These are phyloP conservation scores for Talaromyces sp. DNA, from an alignment of 2,329 filamentous ascomycete genomes.

Conservation along the genomic window DNA sequence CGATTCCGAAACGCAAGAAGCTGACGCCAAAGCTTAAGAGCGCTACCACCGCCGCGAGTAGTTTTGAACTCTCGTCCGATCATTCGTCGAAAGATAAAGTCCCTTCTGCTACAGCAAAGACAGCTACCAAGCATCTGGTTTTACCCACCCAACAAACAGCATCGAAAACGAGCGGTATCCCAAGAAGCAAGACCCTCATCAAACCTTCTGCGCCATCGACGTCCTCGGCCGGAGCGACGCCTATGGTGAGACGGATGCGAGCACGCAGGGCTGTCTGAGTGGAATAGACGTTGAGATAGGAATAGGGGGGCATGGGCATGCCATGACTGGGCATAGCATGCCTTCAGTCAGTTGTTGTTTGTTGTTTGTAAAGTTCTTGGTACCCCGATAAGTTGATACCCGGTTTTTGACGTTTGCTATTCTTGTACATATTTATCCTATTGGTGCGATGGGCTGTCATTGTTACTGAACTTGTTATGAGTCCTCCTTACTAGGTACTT, in stretches of 20 bases:
- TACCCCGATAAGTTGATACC: constrained; percentile 3
- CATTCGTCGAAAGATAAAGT: background rate
- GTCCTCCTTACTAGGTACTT: too few relatives aligned
- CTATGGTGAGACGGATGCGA: constrained; percentile 34
- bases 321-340: background rate
- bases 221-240: constrained; percentile 34
- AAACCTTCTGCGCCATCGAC: constrained; percentile 23
- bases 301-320: too few relatives aligned
- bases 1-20: constrained; percentile 32
- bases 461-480: background rate
- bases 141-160: constrained; percentile 21
- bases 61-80: background rate
- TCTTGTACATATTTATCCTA: background rate
- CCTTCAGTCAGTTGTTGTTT: background rate
- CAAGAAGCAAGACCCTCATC: constrained; percentile 29
- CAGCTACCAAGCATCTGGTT: background rate
- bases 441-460: background rate
- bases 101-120: background rate
- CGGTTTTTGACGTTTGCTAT: background rate
- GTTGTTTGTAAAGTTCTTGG: background rate
- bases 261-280: constrained; percentile 16
- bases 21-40: constrained; percentile 34
- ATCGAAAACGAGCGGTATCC: constrained; percentile 21
- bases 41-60: constrained; percentile 19
- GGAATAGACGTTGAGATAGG: too few relatives aligned